These are phyloP conservation scores for Lanmaoa pseudosensibilis DNA, from an alignment of 768 basidiomycete genomes.

Conservation along the genomic window DNA sequence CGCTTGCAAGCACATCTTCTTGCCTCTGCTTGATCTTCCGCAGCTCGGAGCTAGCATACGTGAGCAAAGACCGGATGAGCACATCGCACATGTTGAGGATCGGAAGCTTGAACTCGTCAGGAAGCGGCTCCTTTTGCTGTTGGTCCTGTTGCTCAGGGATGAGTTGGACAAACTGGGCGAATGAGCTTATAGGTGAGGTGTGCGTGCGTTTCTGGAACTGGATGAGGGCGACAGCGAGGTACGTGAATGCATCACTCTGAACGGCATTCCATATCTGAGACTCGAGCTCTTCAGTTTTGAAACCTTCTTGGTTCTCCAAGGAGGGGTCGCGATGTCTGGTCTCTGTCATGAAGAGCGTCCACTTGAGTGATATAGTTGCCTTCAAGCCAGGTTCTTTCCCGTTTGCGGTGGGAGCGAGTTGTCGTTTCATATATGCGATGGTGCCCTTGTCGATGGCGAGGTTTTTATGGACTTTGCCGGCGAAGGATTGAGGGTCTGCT, in stretches of 20 bases:
- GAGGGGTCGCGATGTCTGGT: conserved; percentile 65
- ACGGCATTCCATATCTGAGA: conserved; percentile 80
- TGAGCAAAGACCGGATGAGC: conserved; percentile 69
- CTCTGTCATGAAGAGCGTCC: conserved; percentile 84
- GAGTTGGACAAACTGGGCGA: conserved; percentile 41
- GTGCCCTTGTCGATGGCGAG: conserved; percentile 48
- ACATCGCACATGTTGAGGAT: conserved; percentile 68
- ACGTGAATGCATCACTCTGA: conserved; percentile 78
- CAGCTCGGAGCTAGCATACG: conserved; percentile 76
- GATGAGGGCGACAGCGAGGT: conserved; percentile 60
- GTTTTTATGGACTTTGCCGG: conserved; percentile 46
- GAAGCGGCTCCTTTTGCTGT: conserved; percentile 37
- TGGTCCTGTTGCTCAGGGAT: conserved; percentile 38
- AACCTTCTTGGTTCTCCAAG: conserved; percentile 63
- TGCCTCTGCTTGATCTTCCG: conserved; percentile 88
- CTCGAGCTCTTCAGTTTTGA: conserved; percentile 78
- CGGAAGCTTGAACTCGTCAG: conserved; percentile 48
- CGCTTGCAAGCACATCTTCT: conserved; percentile 76
- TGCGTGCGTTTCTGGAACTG: conserved; percentile 46
- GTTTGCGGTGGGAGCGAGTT: conserved; percentile 47
- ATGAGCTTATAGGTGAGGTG: conserved; percentile 36
- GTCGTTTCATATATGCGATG: conserved; percentile 59
- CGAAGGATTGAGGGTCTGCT: conserved; percentile 50
- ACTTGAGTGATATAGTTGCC: conserved; percentile 75
- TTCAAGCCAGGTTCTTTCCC: conserved; percentile 77